A percentile compares a stretch with the other conserved stretches of the same genome.
Evolutionary conservation across 345 rosid genomes (phyloP).

Genomic region (Kandelia obovata): DNA sequence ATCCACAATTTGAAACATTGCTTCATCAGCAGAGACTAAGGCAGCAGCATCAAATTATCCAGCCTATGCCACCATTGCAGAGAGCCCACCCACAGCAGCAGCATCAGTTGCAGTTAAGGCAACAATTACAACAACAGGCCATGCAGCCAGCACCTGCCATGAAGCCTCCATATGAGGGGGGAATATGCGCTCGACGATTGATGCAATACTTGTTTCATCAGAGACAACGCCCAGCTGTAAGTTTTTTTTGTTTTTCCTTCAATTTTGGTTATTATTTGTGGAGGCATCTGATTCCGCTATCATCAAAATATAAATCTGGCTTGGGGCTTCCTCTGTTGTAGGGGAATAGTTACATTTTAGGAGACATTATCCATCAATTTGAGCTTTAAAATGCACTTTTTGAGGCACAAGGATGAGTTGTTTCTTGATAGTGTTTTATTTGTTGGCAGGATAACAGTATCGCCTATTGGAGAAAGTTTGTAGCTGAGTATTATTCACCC

Average conservation of each 20-base stretch:
- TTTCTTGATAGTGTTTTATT: conserved; percentile 12
- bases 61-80: conserved; percentile 78
- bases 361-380: too few relatives aligned
- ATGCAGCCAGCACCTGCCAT: conserved; percentile 50
- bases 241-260: conserved; percentile 15
- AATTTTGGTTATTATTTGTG: not conserved
- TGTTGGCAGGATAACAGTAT: conserved; percentile 70
- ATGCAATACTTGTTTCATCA: conserved; percentile 98
- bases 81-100: conserved; percentile 84
- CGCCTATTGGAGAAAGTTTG: conserved; percentile 95
- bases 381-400: not conserved
- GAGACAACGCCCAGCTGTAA: conserved; percentile 78
- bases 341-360: not conserved
- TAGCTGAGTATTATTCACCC: conserved; percentile 87
- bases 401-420: conserved; percentile 1
- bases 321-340: not conserved
- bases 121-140: conserved; percentile 76
- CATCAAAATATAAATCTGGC: not conserved
- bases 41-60: conserved; percentile 62
- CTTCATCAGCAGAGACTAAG: conserved; percentile 72
- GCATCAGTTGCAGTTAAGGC: conserved; percentile 67
- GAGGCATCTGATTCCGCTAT: not conserved
- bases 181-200: conserved; percentile 87
- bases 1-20: conserved; percentile 65
- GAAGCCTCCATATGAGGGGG: conserved; percentile 66